Conservation (phyloP, 805 yeast genomes). For the Candida pseudoglaebosa region DNA sequence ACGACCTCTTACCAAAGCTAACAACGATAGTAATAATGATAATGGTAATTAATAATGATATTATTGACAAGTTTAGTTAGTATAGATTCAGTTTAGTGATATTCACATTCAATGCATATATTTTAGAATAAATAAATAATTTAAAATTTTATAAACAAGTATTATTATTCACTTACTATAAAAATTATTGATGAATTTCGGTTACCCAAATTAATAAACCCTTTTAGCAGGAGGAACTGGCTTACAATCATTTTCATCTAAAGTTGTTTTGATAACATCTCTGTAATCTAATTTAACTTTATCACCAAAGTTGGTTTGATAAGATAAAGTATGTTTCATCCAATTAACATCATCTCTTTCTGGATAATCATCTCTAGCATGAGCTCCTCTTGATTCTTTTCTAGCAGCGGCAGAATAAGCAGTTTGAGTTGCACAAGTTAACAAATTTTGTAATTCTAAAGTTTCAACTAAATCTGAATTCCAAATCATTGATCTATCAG, state of each 20-base stretch:
- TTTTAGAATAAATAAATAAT: slow-evolving; percentile 6
- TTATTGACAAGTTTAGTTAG: no score
- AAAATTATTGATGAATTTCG: neutral
- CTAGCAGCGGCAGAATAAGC: slow-evolving; percentile 93
- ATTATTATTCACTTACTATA: neutral
- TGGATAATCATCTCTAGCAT: slow-evolving; percentile 97
- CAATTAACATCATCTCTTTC: slow-evolving; percentile 93
- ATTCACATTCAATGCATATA: slow-evolving; percentile 7
- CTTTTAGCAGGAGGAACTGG: slow-evolving; percentile 96
- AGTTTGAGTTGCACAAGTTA: slow-evolving; percentile 96
- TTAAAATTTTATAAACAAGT: slow-evolving; percentile 5
- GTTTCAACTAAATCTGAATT: slow-evolving; percentile 96
- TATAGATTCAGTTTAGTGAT: no score
- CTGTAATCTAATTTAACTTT: slow-evolving; percentile 78
- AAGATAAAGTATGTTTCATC: slow-evolving; percentile 96
- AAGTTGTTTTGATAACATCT: slow-evolving; percentile 73
- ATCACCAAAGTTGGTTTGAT: slow-evolving; percentile 75
- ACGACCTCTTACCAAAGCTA: neutral
- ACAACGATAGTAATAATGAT: no score
- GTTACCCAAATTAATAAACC: slow-evolving; percentile 58
- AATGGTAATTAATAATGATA: neutral
- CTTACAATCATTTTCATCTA: slow-evolving; percentile 90
- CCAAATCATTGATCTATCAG: slow-evolving; percentile 98
- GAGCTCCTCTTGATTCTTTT: slow-evolving; percentile 98
- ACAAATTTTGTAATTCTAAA: slow-evolving; percentile 89